These are phyloP conservation scores for Baeospora myosura DNA, from an alignment of 1,284 basidiomycete genomes.

Conservation along the genomic window DNA sequence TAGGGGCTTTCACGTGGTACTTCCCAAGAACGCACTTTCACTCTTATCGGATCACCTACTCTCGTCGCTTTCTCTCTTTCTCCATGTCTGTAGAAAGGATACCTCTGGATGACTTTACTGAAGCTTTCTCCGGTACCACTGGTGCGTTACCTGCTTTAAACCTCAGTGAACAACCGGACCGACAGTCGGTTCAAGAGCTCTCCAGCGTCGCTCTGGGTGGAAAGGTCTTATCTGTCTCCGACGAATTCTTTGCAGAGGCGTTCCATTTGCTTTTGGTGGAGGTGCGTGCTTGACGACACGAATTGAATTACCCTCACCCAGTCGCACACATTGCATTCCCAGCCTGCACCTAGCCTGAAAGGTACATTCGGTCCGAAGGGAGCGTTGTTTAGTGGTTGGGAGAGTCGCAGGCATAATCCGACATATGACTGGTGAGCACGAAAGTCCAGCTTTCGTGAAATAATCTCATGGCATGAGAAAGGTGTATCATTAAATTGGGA, in stretches of 20 bases:
- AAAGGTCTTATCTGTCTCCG: conserved; percentile 70
- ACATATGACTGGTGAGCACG: conserved; percentile 74
- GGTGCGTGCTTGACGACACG: conserved; percentile 36
- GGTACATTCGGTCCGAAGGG: conserved; percentile 96
- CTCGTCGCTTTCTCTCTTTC: not conserved
- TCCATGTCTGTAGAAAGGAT: conserved; percentile 37
- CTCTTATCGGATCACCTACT: not conserved
- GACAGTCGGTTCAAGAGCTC: conserved; percentile 54
- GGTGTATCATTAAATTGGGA: conserved; percentile 89
- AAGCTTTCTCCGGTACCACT: conserved; percentile 48
- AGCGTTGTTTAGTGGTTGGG: conserved; percentile 94
- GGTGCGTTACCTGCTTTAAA: conserved; percentile 34
- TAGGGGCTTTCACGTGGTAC: too few relatives aligned
- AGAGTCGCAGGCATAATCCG: conserved; percentile 85
- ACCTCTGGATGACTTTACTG: conserved; percentile 45
- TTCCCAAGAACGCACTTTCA: not conserved
- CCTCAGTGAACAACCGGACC: not conserved
- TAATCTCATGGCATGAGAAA: conserved; percentile 23
- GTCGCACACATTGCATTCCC: conserved; percentile 1
- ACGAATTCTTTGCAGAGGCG: conserved; percentile 94
- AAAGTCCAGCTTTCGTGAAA: not conserved
- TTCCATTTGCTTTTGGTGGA: conserved; percentile 78
- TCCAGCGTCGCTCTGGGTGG: conserved; percentile 86
- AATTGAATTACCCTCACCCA: not conserved
- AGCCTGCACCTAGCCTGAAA: conserved; percentile 79